These are phyloP conservation scores for Tinospora cordifolia DNA, from an alignment of 164 flowering plant genomes.

Conservation along the genomic window DNA sequence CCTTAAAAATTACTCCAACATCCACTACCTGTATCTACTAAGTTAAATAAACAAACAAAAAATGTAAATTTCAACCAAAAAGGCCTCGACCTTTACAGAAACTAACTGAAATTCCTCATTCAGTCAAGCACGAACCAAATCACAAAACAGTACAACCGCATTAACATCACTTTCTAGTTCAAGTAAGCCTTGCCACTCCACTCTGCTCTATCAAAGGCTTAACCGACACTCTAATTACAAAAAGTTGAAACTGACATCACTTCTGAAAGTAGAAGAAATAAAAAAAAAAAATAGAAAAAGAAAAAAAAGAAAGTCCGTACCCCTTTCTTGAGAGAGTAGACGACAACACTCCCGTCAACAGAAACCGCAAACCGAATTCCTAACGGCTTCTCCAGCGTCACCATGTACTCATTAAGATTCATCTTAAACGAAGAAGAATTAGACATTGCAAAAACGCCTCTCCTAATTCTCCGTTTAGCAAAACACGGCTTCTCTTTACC, in stretches of 20 bases:
- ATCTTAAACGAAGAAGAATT: conserved; percentile 34
- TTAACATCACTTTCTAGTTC: too few species aligned
- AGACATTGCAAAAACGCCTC: conserved; percentile 43
- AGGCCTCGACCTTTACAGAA: background rate
- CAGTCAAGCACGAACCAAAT: background rate
- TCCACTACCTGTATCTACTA: background rate
- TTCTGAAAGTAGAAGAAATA: background rate
- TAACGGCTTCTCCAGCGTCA: conserved; percentile 75
- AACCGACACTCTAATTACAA: too few species aligned
- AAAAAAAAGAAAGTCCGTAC: conserved; percentile 24
- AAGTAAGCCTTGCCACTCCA: too few species aligned
- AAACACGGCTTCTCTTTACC: background rate
- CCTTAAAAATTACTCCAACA: background rate
- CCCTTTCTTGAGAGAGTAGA: conserved; percentile 75
- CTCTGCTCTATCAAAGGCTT: too few species aligned
- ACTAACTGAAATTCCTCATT: background rate
- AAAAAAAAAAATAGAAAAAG: background rate
- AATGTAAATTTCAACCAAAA: background rate
- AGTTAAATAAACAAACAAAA: background rate
- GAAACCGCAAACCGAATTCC: conserved; percentile 79
- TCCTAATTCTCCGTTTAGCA: background rate
- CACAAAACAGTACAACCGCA: too few species aligned
- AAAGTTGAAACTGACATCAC: too few species aligned
- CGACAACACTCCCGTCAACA: conserved; percentile 62
- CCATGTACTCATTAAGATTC: conserved; percentile 92